Base-by-base conservation (phyloP, 2,329 filamentous ascomycete species). In the Claviceps arundinis region DNA sequence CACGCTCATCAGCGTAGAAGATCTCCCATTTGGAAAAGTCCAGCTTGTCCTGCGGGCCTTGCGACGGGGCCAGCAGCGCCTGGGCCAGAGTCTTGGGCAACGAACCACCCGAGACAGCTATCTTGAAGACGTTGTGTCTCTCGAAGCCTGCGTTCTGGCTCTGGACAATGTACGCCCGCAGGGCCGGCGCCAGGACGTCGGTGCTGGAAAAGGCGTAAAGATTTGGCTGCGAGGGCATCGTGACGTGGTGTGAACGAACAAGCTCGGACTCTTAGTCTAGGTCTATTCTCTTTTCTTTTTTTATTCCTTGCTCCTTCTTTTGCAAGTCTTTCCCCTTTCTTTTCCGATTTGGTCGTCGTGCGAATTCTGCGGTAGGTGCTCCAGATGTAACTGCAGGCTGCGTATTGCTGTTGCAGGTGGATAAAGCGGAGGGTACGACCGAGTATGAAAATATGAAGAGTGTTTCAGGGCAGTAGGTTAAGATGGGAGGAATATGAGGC, bases 1-100 rank as follows among this genome's bases (percentile, higher is more conserved):
- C 88, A 64, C 93, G 87, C 76, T 98, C 93, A 67, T 98, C 93
- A 64, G 91, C 91, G 70, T 96, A 97, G 77, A 97, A 98, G 64
- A 98, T 88, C 64, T 97, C 87, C 93, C 93, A 98, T 68, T 87
- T 89, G 65, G 77, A 74, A 70, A 94, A 95, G 61, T 85, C 75
- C 59, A 90, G 70, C 4, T 73, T 76, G 64, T 89, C 87, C 52
- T 83, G 66, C 43, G 70, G 64, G 9, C 69, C 73, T 22, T 68
- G 64, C 34, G 70, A 70, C 58, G 63, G 71, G 60, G 80, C 64
- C 26, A 97, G 80, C 11, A 97, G 81, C 9, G 89, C 89, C 67
- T 88, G 81, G 46, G 89, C 89, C 43, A 98, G 84, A 14, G 84
- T 87, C 64, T 89, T 85, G 53, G 93, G 93, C 46, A 98, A 81